phyloP scores from a whole-genome alignment of 345 rosid genomes.

The Murraya koenigii region DNA sequence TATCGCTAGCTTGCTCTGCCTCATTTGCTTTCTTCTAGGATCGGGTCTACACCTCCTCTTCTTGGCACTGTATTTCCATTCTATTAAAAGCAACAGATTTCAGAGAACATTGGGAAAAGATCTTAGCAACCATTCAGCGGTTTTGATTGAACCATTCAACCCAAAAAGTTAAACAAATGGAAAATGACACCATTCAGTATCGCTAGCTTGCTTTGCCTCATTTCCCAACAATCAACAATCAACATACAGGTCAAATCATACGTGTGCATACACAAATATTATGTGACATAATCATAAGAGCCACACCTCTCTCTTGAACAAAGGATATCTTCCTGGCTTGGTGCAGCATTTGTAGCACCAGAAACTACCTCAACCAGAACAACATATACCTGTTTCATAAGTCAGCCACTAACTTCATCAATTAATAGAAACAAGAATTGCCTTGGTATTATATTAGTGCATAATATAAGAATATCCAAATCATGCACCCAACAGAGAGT shows the following conservation, averaged over 20 bases:
- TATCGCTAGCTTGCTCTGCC: conserved; percentile 58
- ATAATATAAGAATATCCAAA: not conserved
- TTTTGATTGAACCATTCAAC: not conserved
- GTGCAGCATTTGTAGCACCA: conserved; percentile 52
- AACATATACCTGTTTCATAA: conserved; percentile 52
- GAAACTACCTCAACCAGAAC: conserved; percentile 2
- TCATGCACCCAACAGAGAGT: not conserved
- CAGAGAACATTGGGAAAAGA: not conserved
- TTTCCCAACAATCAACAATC: conserved; percentile 5
- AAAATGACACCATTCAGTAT: not conserved
- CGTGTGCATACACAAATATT: not conserved
- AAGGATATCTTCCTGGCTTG: conserved; percentile 80
- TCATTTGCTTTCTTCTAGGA: conserved; percentile 76
- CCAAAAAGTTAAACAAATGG: not conserved
- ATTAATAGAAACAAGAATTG: not conserved
- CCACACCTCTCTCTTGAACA: conserved; percentile 72
- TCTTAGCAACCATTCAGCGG: too few species aligned
- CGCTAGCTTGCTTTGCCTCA: conserved; percentile 32
- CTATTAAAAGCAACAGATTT: conserved; percentile 25
- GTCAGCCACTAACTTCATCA: not conserved
- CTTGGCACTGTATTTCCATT: conserved; percentile 97
- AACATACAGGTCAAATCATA: not conserved
- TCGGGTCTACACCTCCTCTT: conserved; percentile 61
- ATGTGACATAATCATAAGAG: not conserved
- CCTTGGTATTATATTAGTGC: conserved; percentile 3